Conservation (phyloP, 177 flowering plant species). For the Vitis hybrid region DNA sequence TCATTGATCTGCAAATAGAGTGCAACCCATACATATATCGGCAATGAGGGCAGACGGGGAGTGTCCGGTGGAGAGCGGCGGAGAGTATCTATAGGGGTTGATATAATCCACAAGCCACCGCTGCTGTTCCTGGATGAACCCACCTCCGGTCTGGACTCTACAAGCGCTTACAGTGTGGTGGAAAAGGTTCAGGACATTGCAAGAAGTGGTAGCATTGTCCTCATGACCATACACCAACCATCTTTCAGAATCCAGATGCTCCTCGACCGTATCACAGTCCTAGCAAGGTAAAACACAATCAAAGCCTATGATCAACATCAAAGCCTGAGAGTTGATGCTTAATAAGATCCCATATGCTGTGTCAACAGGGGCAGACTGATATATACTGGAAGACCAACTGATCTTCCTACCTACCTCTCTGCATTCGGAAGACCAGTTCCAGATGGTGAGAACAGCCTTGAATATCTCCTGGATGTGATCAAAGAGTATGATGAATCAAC, state of each 20-base stretch:
- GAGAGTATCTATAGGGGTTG: slow-evolving; percentile 80
- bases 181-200: slow-evolving; percentile 79
- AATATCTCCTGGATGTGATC: slow-evolving; percentile 74
- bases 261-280: slow-evolving; percentile 61
- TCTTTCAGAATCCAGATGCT: slow-evolving; percentile 75
- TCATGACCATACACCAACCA: slow-evolving; percentile 88
- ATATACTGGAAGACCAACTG: slow-evolving; percentile 57
- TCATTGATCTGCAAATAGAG: slow-evolving; percentile 26
- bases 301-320: not conserved
- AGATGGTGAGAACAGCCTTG: slow-evolving; percentile 66
- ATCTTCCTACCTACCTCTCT: slow-evolving; percentile 48
- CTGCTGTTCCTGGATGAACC: slow-evolving; percentile 82
- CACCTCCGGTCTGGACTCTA: slow-evolving; percentile 81
- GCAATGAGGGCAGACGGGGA: slow-evolving; percentile 75
- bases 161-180: slow-evolving; percentile 78
- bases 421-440: slow-evolving; percentile 79
- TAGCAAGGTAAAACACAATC: slow-evolving; percentile 49
- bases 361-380: slow-evolving; percentile 58
- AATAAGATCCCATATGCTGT: not conserved
- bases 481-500: slow-evolving; percentile 79
- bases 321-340: not conserved
- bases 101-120: slow-evolving; percentile 79
- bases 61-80: slow-evolving; percentile 82
- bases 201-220: slow-evolving; percentile 65
- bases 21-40: slow-evolving; percentile 65